Percentiles rank a stretch among this genome's conserved stretches.
These are phyloP conservation scores for Xylariaceae sp. DNA, from an alignment of 2,329 filamentous ascomycete genomes.

Conservation along the genomic window DNA sequence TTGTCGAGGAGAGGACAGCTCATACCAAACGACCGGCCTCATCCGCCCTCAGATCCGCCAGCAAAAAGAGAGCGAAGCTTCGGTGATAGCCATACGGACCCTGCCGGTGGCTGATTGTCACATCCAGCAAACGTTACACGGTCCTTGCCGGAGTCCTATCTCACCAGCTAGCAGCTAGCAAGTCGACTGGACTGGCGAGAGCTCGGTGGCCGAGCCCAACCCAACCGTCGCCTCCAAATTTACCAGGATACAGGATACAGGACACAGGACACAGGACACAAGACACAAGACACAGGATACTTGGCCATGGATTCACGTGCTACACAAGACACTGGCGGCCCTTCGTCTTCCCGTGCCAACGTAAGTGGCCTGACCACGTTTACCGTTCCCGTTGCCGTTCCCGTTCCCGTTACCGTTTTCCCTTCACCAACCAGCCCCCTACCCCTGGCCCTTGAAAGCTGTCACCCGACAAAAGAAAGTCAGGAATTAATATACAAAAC, in stretches of 20 bases:
- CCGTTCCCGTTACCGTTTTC: no score
- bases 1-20: background rate
- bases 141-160: slow-evolving; percentile 1
- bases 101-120: slow-evolving; percentile 4
- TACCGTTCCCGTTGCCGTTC: no score
- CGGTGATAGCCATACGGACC: background rate
- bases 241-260: slow-evolving; percentile 16
- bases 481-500: slow-evolving; percentile 13
- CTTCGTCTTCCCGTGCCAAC: slow-evolving; percentile 31
- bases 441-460: no score
- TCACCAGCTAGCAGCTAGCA: background rate
- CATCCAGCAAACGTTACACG: slow-evolving; percentile 7
- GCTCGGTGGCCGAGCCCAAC: slow-evolving; percentile 21
- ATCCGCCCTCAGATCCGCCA: background rate
- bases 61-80: background rate
- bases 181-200: background rate
- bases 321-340: slow-evolving; percentile 34
- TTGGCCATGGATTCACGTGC: slow-evolving; percentile 34
- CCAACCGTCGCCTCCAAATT: slow-evolving; percentile 22
- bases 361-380: slow-evolving; percentile 21
- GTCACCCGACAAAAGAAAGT: no score
- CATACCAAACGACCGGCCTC: slow-evolving; percentile 5
- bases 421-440: no score
- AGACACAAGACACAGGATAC: no score
- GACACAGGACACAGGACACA: no score